Conservation (phyloP, 441 rosid genomes). For the Populus hybrid region DNA sequence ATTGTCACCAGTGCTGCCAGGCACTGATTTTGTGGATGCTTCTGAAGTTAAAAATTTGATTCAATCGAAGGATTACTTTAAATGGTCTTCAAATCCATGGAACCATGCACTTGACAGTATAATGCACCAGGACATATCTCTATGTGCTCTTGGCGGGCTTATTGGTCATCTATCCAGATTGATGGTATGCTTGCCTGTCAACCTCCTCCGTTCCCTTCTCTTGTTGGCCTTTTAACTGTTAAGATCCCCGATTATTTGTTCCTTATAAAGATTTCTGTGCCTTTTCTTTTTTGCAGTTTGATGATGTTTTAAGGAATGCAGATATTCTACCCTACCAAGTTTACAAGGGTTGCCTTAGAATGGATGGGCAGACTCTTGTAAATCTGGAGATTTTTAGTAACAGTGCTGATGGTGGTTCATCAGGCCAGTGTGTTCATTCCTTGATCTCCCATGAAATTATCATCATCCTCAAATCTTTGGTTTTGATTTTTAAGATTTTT, state of each 20-base stretch:
- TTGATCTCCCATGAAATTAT: background rate
- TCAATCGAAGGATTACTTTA: conserved; percentile 67
- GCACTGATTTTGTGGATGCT: conserved; percentile 52
- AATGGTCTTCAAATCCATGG: conserved; percentile 55
- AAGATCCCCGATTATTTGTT: conserved; percentile 14
- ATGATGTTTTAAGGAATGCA: conserved; percentile 73
- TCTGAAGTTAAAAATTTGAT: conserved; percentile 63
- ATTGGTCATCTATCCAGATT: conserved; percentile 76
- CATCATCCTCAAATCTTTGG: background rate
- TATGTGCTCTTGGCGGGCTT: conserved; percentile 84
- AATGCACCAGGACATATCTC: conserved; percentile 46
- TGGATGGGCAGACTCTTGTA: conserved; percentile 94
- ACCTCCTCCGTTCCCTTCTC: background rate
- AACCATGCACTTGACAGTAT: conserved; percentile 47
- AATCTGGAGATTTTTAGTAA: conserved; percentile 92
- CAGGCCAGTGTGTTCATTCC: conserved; percentile 50
- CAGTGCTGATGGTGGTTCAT: conserved; percentile 72
- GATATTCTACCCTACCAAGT: conserved; percentile 81
- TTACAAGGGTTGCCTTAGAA: conserved; percentile 75
- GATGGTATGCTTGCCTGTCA: conserved; percentile 55
- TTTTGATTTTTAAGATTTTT: background rate
- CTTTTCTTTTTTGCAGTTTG: conserved; percentile 46
- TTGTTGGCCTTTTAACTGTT: conserved; percentile 8
- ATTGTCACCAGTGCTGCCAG: conserved; percentile 52
- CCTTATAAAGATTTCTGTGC: conserved; percentile 20